Evolutionary conservation across 345 rosid species (phyloP).

Genomic region (Citrus sinensis): DNA sequence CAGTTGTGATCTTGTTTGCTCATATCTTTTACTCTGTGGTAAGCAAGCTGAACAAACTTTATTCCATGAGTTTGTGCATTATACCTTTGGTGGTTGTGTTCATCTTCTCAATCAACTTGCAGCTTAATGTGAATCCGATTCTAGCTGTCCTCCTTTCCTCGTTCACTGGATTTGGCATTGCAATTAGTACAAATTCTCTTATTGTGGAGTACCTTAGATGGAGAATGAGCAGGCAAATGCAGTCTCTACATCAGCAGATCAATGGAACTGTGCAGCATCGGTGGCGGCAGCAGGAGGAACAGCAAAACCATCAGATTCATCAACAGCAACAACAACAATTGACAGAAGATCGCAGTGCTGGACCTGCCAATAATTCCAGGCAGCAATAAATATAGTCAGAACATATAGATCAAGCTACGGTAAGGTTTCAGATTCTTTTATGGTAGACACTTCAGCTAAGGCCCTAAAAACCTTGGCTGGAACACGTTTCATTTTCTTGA

Average conservation of each 20-base stretch:
- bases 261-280: conserved; percentile 23
- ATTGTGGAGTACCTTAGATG: conserved; percentile 49
- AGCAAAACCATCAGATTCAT: conserved; percentile 4
- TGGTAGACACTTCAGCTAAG: background rate
- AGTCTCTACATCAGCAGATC: conserved; percentile 12
- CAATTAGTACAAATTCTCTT: conserved; percentile 54
- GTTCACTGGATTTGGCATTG: conserved; percentile 55
- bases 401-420: background rate
- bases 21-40: conserved; percentile 56
- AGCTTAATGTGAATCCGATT: conserved; percentile 50
- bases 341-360: conserved; percentile 8
- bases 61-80: background rate
- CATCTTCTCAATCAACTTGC: conserved; percentile 9
- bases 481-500: background rate
- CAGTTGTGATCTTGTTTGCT: conserved; percentile 54
- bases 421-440: background rate
- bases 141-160: conserved; percentile 53
- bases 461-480: background rate
- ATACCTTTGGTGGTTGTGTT: background rate
- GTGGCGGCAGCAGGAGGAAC: conserved; percentile 16
- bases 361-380: conserved; percentile 12
- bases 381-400: background rate
- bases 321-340: conserved; percentile 11
- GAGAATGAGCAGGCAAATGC: conserved; percentile 36
- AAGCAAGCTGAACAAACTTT: conserved; percentile 19